Conservation (phyloP, 495 filamentous ascomycete genomes). For the Bombardia bombarda region DNA sequence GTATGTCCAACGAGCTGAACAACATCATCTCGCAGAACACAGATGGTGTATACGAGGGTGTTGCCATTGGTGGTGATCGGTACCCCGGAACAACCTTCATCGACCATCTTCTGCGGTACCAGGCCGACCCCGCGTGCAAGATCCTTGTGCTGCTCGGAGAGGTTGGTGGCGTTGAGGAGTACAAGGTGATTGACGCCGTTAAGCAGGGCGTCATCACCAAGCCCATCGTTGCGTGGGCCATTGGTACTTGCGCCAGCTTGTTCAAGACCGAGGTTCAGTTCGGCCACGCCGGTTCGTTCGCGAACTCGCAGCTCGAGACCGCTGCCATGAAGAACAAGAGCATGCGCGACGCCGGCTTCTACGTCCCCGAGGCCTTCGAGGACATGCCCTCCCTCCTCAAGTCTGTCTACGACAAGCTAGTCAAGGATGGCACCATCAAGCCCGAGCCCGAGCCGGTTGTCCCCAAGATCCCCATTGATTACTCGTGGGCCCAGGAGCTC, state of each 20-base stretch:
- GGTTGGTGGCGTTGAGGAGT: slow-evolving; percentile 98
- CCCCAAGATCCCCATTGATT: slow-evolving; percentile 99
- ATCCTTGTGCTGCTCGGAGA: slow-evolving; percentile 93
- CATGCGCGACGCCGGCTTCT: slow-evolving; percentile 90
- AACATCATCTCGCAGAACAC: slow-evolving; percentile 95
- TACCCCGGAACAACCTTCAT: slow-evolving; percentile 99
- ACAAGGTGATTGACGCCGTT: slow-evolving; percentile 97
- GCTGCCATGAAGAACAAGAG: slow-evolving; percentile 91
- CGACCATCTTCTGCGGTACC: slow-evolving; percentile 91
- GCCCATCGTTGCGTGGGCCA: slow-evolving; percentile 98
- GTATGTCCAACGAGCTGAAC: slow-evolving; percentile 99
- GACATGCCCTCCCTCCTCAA: slow-evolving; percentile 74
- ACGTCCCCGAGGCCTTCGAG: slow-evolving; percentile 91
- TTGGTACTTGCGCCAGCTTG: slow-evolving; percentile 98
- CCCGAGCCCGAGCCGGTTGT: slow-evolving; percentile 82
- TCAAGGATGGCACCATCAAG: slow-evolving; percentile 74
- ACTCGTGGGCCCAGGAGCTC: slow-evolving; percentile 98
- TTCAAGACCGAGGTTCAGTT: slow-evolving; percentile 99
- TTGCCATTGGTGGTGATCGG: slow-evolving; percentile 97
- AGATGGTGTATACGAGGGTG: slow-evolving; percentile 97
- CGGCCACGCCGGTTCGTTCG: slow-evolving; percentile 95
- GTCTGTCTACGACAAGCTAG: slow-evolving; percentile 74
- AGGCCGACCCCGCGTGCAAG: slow-evolving; percentile 94
- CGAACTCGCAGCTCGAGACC: slow-evolving; percentile 98
- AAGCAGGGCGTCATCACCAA: slow-evolving; percentile 92